A percentile compares a stretch with the other conserved stretches of the same genome.
phyloP scores from a whole-genome alignment of 257 asterid species.

The Rehmannia glutinosa region DNA sequence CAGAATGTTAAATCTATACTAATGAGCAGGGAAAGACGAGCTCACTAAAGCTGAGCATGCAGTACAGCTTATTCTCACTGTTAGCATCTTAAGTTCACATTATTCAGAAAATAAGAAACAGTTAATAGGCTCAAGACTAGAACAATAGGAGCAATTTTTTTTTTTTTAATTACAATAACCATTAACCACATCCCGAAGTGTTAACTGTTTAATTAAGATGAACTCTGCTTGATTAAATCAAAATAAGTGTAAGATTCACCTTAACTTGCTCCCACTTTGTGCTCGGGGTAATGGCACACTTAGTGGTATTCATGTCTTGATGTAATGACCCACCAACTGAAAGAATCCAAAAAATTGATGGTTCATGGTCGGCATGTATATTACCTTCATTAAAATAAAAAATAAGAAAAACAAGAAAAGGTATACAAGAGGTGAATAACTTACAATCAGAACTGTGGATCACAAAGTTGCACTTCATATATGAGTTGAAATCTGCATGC shows the following conservation, averaged over 20 bases:
- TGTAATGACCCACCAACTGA: conserved; percentile 51
- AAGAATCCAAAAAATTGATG: not conserved
- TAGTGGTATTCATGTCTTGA: conserved; percentile 35
- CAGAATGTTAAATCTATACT: not conserved
- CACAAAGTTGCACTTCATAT: conserved; percentile 81
- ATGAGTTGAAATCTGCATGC: conserved; percentile 82
- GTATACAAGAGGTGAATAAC: conserved; percentile 10
- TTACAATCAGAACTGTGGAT: conserved; percentile 47
- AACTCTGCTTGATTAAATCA: not conserved
- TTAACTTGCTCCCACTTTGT: conserved; percentile 85
- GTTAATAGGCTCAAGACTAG: not conserved
- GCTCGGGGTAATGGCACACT: conserved; percentile 53
- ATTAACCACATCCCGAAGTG: no score
- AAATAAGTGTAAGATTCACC: conserved; percentile 35
- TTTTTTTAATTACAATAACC: no score
- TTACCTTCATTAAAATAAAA: not conserved
- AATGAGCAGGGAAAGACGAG: not conserved
- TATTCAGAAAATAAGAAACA: not conserved
- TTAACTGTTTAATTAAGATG: not conserved
- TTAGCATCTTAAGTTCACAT: no score
- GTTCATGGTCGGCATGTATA: not conserved
- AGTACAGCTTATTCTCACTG: not conserved
- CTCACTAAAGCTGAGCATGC: not conserved
- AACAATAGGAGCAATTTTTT: no score
- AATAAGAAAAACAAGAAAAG: no score